Conservation (phyloP, 1,284 basidiomycete species). For the Irpex lacteus region DNA sequence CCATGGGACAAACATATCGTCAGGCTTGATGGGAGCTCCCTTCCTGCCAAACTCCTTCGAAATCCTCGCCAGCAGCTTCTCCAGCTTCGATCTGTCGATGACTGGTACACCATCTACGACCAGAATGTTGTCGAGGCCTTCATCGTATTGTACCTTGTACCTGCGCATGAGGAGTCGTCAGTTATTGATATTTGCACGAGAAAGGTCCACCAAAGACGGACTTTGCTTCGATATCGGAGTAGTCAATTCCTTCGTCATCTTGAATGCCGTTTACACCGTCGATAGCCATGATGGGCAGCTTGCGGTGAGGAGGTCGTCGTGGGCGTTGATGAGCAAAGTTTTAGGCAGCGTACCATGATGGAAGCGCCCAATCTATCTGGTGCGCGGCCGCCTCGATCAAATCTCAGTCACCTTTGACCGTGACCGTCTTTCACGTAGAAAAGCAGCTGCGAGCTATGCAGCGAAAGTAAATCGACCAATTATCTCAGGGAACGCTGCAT, state of each 20-base stretch:
- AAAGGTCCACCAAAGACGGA: slow-evolving; percentile 32
- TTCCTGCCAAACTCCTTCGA: slow-evolving; percentile 80
- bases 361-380: slow-evolving; percentile 2
- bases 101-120: slow-evolving; percentile 87
- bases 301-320: slow-evolving; percentile 7
- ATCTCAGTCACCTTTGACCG: neutral
- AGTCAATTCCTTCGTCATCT: slow-evolving; percentile 71
- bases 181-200: neutral
- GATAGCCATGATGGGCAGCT: slow-evolving; percentile 25
- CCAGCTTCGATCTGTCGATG: slow-evolving; percentile 80
- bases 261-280: slow-evolving; percentile 29
- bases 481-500: too few relatives aligned
- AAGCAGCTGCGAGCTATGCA: neutral
- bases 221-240: slow-evolving; percentile 93
- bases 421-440: neutral
- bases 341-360: slow-evolving; percentile 1
- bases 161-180: slow-evolving; percentile 36
- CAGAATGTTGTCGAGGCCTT: slow-evolving; percentile 84
- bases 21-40: slow-evolving; percentile 73
- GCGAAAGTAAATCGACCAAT: neutral
- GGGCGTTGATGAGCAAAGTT: slow-evolving; percentile 14
- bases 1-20: slow-evolving; percentile 84
- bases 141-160: slow-evolving; percentile 78
- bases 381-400: neutral
- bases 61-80: slow-evolving; percentile 77